These are phyloP conservation scores for Fraxinus anomala DNA, from an alignment of 257 asterid genomes.

Conservation along the genomic window DNA sequence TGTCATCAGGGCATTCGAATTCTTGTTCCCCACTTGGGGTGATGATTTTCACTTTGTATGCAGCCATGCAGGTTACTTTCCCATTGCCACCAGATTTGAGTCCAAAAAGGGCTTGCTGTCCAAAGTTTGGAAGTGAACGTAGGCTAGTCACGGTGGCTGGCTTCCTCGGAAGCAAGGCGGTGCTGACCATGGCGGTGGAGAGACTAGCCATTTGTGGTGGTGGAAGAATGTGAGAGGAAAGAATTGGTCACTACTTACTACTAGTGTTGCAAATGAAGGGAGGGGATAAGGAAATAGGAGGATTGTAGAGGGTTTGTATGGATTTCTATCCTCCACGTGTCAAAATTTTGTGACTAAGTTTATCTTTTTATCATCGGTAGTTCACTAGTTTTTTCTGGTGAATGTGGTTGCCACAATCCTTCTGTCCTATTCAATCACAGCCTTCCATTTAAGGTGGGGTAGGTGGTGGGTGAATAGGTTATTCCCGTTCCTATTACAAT, in stretches of 20 bases:
- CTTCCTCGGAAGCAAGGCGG: conserved; percentile 58
- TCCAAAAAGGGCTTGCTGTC: conserved; percentile 33
- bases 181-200: conserved; percentile 39
- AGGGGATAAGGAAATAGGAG: background rate
- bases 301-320: background rate
- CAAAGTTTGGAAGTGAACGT: conserved; percentile 24
- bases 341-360: background rate
- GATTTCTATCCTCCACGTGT: conserved; percentile 3
- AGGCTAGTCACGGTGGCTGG: conserved; percentile 38
- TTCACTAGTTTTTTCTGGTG: background rate
- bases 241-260: background rate
- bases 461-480: background rate
- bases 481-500: background rate
- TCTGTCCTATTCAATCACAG: background rate
- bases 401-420: conserved; percentile 2
- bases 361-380: background rate
- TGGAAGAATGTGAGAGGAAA: background rate
- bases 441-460: background rate
- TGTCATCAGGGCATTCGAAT: conserved; percentile 49
- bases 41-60: conserved; percentile 61
- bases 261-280: background rate
- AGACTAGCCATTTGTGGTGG: conserved; percentile 47
- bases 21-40: conserved; percentile 51
- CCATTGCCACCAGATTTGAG: conserved; percentile 34
- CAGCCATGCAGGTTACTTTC: conserved; percentile 59